Evolutionary conservation across 1,139 yeast genomes (phyloP), one percentile per base, ranked within the genome.

Genomic region (Candida freyschussii): DNA sequence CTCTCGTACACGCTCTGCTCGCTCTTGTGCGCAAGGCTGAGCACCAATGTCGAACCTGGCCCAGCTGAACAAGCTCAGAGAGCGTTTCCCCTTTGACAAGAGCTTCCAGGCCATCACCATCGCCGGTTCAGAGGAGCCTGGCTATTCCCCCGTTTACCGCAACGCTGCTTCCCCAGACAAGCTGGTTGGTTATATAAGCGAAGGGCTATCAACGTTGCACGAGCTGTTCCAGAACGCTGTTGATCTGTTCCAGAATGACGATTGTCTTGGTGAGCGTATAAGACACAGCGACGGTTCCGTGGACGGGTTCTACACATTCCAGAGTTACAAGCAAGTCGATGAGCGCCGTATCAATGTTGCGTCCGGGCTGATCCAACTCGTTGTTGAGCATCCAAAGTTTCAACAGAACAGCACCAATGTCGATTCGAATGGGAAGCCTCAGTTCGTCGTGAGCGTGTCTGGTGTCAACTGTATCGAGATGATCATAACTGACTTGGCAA

Each of bases 321-420:
- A 61, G 40, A 50, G 56, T 12, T 69, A 63, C 42, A 35, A 42
- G 3, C 47, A 57, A n/a, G 50, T 63, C 12, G 47, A 55, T 26
- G 29, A 40, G 17, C 55, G 69, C 36, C 60, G 61, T 37, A 43
- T 53, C 22, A 46, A 65, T 30, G 60, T 72, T 33, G 77, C 75
- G 1, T 58, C 75, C 4, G 78, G 77, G 1, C 41, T 72, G 15
- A 60, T 68, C 32, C 63, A 64, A 39, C 52, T 64, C 10, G 62
- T 70, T 34, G 67, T 32, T 23, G 47, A 47, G 5, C 33, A 37
- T 21, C 21, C n/a, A n/a, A 24, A 32, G 6, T 42, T 31, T 15
- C 24, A 16, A 16, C 30, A 21, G 16, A 18, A 58, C 23, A 59
- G 59, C 20, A 6, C 26, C 7, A 19, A 27, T 6, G 24, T 36